Percentiles rank a stretch among this genome's conserved stretches.
Evolutionary conservation across 2,329 filamentous ascomycete genomes (phyloP).

Genomic region (Xylaria polymorpha): DNA sequence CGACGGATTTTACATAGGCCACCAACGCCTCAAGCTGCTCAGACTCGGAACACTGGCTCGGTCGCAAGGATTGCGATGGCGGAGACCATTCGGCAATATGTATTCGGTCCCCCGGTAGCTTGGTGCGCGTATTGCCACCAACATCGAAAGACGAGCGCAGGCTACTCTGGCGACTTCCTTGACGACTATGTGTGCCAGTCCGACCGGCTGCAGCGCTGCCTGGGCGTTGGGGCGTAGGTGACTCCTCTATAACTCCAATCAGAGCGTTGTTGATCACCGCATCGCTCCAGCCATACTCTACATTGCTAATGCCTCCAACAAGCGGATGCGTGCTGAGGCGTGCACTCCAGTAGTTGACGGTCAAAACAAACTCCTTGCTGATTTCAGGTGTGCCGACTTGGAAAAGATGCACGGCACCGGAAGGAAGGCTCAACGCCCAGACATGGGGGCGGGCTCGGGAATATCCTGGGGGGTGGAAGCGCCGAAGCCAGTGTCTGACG

Average conservation of each 20-base stretch:
- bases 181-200: constrained; percentile 61
- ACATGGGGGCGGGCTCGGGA: constrained; percentile 91
- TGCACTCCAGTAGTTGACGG: constrained; percentile 98
- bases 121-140: constrained; percentile 66
- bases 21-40: constrained; percentile 83
- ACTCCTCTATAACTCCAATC: constrained; percentile 65
- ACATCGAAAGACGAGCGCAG: constrained; percentile 73
- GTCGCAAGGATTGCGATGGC: constrained; percentile 89
- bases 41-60: constrained; percentile 79
- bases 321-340: constrained; percentile 93
- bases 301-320: constrained; percentile 92
- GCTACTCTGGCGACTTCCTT: constrained; percentile 54
- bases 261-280: constrained; percentile 75
- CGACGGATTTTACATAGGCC: constrained; percentile 85
- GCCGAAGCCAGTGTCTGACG: constrained; percentile 92
- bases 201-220: constrained; percentile 61
- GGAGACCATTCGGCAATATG: constrained; percentile 89
- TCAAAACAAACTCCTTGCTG: constrained; percentile 91
- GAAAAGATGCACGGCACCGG: constrained; percentile 96
- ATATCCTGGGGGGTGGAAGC: constrained; percentile 91
- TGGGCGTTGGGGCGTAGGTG: constrained; percentile 57
- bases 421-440: constrained; percentile 92
- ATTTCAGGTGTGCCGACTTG: constrained; percentile 96
- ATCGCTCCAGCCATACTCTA: constrained; percentile 97
- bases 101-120: constrained; percentile 85